Conservation (phyloP, 345 rosid species). For the Lepidium didymum region DNA sequence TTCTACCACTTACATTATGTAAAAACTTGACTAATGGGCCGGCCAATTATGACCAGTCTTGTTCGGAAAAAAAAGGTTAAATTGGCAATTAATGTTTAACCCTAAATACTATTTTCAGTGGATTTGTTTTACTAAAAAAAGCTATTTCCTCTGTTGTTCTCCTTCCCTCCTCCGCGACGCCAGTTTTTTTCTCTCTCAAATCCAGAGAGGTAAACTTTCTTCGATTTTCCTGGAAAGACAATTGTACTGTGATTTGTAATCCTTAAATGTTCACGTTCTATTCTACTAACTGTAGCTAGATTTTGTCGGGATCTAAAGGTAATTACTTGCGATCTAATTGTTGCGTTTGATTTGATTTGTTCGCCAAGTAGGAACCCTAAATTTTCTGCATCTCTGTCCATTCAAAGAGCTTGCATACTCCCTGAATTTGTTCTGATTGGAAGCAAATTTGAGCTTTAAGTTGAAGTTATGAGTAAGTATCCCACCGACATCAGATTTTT, state of each 20-base stretch:
- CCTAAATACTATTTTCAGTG: background rate
- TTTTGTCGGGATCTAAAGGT: background rate
- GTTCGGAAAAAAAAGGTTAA: too few species aligned
- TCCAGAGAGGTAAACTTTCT: slow-evolving; percentile 9
- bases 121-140: background rate
- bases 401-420: background rate
- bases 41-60: too few species aligned
- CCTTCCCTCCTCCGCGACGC: background rate
- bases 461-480: background rate
- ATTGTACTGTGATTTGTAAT: background rate
- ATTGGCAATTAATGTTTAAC: too few species aligned
- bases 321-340: background rate
- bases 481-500: slow-evolving; percentile 7
- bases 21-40: too few species aligned
- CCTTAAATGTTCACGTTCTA: background rate
- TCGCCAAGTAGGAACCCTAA: background rate
- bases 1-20: too few species aligned
- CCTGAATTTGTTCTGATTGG: background rate
- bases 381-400: background rate
- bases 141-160: background rate
- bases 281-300: background rate
- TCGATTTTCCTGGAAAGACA: background rate
- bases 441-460: background rate
- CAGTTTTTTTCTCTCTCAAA: background rate
- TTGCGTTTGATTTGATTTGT: background rate